phyloP scores from a whole-genome alignment of 2,329 filamentous ascomycete species.

The Calonectria honghensis region DNA sequence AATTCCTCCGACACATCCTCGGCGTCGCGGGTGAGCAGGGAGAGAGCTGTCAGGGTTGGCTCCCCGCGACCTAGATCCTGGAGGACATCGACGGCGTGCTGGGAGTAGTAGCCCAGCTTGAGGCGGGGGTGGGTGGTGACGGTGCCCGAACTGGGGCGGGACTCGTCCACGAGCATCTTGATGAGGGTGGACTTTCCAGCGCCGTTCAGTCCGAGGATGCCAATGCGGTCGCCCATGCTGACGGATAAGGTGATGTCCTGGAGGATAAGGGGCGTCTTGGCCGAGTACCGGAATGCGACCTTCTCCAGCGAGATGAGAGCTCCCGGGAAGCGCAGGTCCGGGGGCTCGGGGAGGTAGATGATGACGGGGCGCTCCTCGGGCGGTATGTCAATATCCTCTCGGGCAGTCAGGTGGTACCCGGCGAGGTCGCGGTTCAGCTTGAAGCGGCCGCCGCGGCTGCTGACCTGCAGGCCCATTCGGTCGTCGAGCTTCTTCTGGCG shows the following conservation, averaged over 20 bases:
- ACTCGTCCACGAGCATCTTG: constrained; percentile 78
- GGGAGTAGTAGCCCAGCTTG: constrained; percentile 85
- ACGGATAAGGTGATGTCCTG: constrained; percentile 81
- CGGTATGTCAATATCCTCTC: constrained; percentile 83
- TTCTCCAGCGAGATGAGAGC: constrained; percentile 83
- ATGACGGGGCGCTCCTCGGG: constrained; percentile 75
- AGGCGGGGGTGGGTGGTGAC: constrained; percentile 81
- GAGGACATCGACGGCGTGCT: constrained; percentile 84
- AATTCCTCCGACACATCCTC: constrained; percentile 63
- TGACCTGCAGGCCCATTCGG: constrained; percentile 85
- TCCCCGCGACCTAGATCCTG: constrained; percentile 71
- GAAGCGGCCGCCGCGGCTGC: constrained; percentile 82
- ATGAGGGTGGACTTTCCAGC: constrained; percentile 88
- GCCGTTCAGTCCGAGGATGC: constrained; percentile 86
- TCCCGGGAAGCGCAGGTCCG: constrained; percentile 84
- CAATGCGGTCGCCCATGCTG: constrained; percentile 83
- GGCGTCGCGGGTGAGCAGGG: constrained; percentile 75
- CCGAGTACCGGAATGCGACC: constrained; percentile 78
- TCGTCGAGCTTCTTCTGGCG: constrained; percentile 91
- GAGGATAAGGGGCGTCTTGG: constrained; percentile 66
- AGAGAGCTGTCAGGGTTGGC: constrained; percentile 77
- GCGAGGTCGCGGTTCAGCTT: constrained; percentile 85
- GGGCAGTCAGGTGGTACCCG: constrained; percentile 75
- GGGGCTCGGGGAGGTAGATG: constrained; percentile 76
- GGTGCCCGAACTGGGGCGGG: constrained; percentile 76